These are phyloP conservation scores for Talaromyces nanjingensis DNA, from an alignment of 495 filamentous ascomycete species.

Conservation along the genomic window DNA sequence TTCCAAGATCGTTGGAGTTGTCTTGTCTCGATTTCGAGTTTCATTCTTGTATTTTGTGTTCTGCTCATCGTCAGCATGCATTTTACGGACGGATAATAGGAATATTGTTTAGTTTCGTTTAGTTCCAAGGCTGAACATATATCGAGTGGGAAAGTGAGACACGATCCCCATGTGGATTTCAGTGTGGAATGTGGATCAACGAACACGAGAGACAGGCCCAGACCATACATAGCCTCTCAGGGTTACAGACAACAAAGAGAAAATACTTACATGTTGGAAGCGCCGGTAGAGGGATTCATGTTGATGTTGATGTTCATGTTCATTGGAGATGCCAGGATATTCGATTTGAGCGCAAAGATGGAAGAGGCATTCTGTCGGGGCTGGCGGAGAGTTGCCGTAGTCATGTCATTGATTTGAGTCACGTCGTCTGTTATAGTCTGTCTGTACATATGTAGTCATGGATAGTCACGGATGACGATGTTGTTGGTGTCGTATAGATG, in stretches of 20 bases:
- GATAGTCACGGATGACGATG: background rate
- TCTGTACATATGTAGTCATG: background rate
- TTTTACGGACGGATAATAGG: background rate
- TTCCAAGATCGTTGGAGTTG: conserved; percentile 39
- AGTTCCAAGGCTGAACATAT: background rate
- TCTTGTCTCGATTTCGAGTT: conserved; percentile 40
- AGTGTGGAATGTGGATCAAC: background rate
- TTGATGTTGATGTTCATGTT: background rate
- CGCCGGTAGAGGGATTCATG: background rate
- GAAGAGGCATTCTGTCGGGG: conserved; percentile 3
- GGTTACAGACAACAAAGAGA: background rate
- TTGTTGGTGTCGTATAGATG: background rate
- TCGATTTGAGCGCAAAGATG: background rate
- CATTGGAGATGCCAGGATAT: background rate
- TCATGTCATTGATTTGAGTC: background rate
- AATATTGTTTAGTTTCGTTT: background rate
- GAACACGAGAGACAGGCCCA: background rate
- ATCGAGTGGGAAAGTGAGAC: background rate
- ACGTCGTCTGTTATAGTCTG: background rate
- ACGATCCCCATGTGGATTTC: background rate
- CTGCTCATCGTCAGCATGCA: background rate
- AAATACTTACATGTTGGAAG: background rate
- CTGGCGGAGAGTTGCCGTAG: conserved; percentile 3
- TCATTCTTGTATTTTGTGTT: conserved; percentile 8
- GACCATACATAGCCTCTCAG: background rate